Evolutionary conservation across 2,329 filamentous ascomycete genomes (phyloP).

Genomic region (Seiridium unicorne): DNA sequence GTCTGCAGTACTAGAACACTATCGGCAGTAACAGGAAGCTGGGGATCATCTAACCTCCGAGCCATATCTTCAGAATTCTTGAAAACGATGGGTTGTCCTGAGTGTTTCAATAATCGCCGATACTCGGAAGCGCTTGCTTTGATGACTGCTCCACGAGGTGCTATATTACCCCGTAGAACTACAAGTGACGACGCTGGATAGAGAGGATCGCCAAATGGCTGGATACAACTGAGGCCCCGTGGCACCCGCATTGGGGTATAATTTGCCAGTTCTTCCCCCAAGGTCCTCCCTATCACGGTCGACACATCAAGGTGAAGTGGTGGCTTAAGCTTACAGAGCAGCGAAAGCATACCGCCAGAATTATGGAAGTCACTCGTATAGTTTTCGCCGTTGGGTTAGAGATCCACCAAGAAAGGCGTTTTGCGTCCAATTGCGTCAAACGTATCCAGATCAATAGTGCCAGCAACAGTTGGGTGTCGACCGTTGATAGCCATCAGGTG

Average conservation of each 20-base stretch:
- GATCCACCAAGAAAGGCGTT: conserved; percentile 78
- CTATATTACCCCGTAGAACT: conserved; percentile 80
- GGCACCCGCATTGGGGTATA: conserved; percentile 58
- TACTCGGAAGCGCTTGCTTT: conserved; percentile 89
- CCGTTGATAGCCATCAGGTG: conserved; percentile 84
- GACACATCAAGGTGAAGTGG: conserved; percentile 74
- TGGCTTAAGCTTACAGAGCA: conserved; percentile 75
- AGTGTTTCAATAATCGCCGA: conserved; percentile 49
- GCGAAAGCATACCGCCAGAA: conserved; percentile 79
- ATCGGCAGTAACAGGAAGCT: conserved; percentile 59
- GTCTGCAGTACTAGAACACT: conserved; percentile 80
- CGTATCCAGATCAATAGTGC: conserved; percentile 68
- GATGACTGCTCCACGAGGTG: conserved; percentile 78
- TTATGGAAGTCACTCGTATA: conserved; percentile 91
- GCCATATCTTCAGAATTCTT: conserved; percentile 74
- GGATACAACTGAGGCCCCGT: conserved; percentile 50
- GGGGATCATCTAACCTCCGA: conserved; percentile 53
- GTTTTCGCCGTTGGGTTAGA: conserved; percentile 83
- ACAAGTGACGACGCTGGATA: conserved; percentile 78
- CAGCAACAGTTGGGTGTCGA: conserved; percentile 65
- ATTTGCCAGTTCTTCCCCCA: conserved; percentile 74
- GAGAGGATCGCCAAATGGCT: conserved; percentile 62
- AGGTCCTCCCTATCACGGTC: conserved; percentile 81
- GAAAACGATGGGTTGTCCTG: conserved; percentile 60
- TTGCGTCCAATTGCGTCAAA: conserved; percentile 75